Percentiles rank a stretch among this genome's conserved stretches.
Evolutionary conservation across 2,329 filamentous ascomycete species (phyloP).

Genomic region (Penicillium sumatraense): DNA sequence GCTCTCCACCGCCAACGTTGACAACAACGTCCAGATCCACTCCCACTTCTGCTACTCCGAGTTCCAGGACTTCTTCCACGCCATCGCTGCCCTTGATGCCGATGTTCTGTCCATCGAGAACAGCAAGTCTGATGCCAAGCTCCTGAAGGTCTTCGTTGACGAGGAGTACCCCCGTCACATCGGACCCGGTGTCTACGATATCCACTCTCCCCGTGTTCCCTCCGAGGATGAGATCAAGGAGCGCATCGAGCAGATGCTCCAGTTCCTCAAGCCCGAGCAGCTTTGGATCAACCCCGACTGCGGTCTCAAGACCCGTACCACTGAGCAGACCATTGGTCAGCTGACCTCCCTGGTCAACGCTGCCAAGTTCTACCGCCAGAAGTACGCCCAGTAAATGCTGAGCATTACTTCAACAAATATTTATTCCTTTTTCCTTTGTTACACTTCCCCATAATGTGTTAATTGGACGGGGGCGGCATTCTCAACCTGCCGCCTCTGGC

Average conservation of each 20-base stretch:
- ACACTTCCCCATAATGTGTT: slow-evolving; percentile 25
- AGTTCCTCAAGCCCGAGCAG: slow-evolving; percentile 96
- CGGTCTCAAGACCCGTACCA: slow-evolving; percentile 70
- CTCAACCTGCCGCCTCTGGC: slow-evolving; percentile 43
- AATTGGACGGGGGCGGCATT: slow-evolving; percentile 38
- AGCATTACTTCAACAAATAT: too few species aligned
- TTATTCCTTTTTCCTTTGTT: slow-evolving; percentile 13
- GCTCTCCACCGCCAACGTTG: slow-evolving; percentile 88
- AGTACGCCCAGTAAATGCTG: slow-evolving; percentile 69
- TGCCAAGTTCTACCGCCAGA: slow-evolving; percentile 92
- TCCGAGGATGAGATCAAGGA: slow-evolving; percentile 98
- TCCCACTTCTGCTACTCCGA: slow-evolving; percentile 99
- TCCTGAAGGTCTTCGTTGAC: slow-evolving; percentile 97
- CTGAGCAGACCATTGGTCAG: slow-evolving; percentile 89
- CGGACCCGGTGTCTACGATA: slow-evolving; percentile 98
- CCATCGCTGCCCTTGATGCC: slow-evolving; percentile 95
- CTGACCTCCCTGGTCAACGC: slow-evolving; percentile 97
- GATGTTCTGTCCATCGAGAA: slow-evolving; percentile 99
- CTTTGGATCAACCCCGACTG: slow-evolving; percentile 99
- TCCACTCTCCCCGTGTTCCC: slow-evolving; percentile 89
- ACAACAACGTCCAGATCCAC: slow-evolving; percentile 98
- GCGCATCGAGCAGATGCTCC: slow-evolving; percentile 96
- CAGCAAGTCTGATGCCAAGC: slow-evolving; percentile 99
- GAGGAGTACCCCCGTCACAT: slow-evolving; percentile 96
- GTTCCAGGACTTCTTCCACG: slow-evolving; percentile 99